Base-by-base conservation (phyloP, 1,284 basidiomycete species). In the Irpex sp. region DNA sequence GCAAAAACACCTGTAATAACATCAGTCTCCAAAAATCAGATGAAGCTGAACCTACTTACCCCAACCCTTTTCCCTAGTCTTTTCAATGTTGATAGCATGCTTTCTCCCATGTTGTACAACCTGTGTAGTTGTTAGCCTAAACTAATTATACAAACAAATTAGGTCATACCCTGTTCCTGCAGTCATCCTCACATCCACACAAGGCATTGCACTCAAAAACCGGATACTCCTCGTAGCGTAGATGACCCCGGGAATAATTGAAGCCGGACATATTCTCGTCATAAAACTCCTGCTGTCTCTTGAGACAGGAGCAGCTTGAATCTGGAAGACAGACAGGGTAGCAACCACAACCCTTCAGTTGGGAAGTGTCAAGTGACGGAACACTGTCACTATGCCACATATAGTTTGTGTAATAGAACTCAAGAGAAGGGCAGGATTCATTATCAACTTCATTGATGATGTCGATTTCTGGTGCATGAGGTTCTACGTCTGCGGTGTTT, bases 201-300 rank as follows among this genome's bases (percentile, higher is more conserved):
- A 86, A 78, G 52, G 85, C 86, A 70, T 95, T 94, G 74, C 95
- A 97, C 74, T 97, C 95, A 70, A 92, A 93, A 40, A 96, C 88
- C 0, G 93, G 89, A 60, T 84, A 84, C 5, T 81, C 81, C 9
- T 75, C 70, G 6, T 68, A 40, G 6, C 34, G 26, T 40, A 93
- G 70, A 26, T 75, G 74, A 8, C 88, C 88, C 62, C 79, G 79
- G 59, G 74, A 74, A 70, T 93, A 95, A 15, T 84, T 76, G 71
- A 93, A 94, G 1, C 87, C 88, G 1, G 74, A 70, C 6, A 72
- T 60, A 40, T 72, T 73, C 5, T 62, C 71, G 8, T 60, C 71
- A 15, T 74, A 72, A 67, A 79, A 85, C 47, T 77, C 63, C 51
- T 77, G 73, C 70, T 94, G 91, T 48, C 83, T 79, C 66, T 75